phyloP scores from a whole-genome alignment of 2,329 filamentous ascomycete genomes.

The Bipolaris oryzae region DNA sequence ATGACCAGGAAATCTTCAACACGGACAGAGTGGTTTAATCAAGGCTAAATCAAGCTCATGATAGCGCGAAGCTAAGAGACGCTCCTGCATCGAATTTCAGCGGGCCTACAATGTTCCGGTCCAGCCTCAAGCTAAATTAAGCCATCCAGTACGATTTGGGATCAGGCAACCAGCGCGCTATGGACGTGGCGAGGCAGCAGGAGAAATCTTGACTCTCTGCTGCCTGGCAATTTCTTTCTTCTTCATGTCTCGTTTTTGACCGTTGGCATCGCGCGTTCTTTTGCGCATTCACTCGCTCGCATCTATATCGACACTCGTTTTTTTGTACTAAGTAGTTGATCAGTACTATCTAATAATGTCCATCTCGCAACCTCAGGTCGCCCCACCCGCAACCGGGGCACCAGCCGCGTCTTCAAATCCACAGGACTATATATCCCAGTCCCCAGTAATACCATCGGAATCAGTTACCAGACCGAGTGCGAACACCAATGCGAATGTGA shows the following conservation, averaged over 20 bases:
- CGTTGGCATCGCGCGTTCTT: constrained; percentile 10
- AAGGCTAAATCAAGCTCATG: constrained; percentile 7
- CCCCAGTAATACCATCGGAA: constrained; percentile 1
- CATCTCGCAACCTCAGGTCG: constrained; percentile 4
- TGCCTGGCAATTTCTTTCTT: constrained; percentile 6
- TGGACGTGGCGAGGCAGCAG: constrained; percentile 2
- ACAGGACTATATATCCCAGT: not conserved
- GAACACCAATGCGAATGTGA: not conserved
- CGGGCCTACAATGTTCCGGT: not conserved
- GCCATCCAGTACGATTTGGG: constrained; percentile 5
- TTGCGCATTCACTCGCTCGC: constrained; percentile 17
- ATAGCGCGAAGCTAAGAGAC: not conserved
- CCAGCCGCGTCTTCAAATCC: constrained; percentile 1
- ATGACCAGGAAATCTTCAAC: not conserved
- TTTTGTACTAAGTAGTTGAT: not conserved
- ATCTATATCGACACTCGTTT: constrained; percentile 5
- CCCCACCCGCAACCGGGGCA: constrained; percentile 4
- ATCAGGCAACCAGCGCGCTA: constrained; percentile 10
- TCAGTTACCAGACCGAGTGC: constrained; percentile 3
- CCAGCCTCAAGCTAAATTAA: constrained; percentile 10
- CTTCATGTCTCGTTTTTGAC: constrained; percentile 7
- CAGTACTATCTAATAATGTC: constrained; percentile 18
- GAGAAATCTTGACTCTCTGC: constrained; percentile 1
- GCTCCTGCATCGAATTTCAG: constrained; percentile 6
- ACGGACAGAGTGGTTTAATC: not conserved